Evolutionary conservation across 495 filamentous ascomycete genomes (phyloP).

Genomic region (Echria macrotheca): DNA sequence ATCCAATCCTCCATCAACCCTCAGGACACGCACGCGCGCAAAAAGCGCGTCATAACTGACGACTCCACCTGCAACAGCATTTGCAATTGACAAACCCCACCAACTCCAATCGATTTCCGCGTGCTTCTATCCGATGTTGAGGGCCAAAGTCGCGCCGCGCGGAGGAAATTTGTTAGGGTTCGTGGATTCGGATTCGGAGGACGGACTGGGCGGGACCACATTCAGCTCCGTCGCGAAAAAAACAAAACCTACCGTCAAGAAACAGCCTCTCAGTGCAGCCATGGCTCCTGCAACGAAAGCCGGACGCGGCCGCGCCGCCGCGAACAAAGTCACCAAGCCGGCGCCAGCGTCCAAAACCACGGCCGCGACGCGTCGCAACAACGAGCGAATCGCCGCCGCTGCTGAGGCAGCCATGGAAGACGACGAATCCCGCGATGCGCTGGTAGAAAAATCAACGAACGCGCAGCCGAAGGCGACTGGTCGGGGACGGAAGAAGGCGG

Average conservation of each 20-base stretch:
- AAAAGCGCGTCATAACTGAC: too few relatives aligned
- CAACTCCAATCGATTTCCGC: neutral
- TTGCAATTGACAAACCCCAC: neutral
- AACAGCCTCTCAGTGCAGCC: conserved; percentile 18
- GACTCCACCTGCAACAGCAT: too few relatives aligned
- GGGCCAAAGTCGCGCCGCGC: conserved; percentile 22
- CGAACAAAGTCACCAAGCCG: conserved; percentile 37
- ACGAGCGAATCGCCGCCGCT: conserved; percentile 21
- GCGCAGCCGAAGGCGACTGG: conserved; percentile 23
- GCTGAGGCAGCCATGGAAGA: conserved; percentile 27
- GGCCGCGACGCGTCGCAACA: conserved; percentile 25
- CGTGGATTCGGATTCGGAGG: conserved; percentile 64
- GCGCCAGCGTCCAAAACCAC: conserved; percentile 24
- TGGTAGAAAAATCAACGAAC: conserved; percentile 48
- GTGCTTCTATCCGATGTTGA: conserved; percentile 27
- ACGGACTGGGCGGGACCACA: conserved; percentile 43
- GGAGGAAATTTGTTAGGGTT: conserved; percentile 55
- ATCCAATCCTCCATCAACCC: too few relatives aligned
- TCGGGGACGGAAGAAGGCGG: conserved; percentile 33
- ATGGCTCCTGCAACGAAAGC: conserved; percentile 44
- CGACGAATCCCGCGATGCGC: conserved; percentile 19
- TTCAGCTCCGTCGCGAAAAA: conserved; percentile 19
- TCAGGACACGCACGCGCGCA: too few relatives aligned
- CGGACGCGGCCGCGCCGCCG: conserved; percentile 17
- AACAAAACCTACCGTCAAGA: neutral